Evolutionary conservation across 139 green algal genomes (phyloP).

Genomic region (Asterochloris erici): DNA sequence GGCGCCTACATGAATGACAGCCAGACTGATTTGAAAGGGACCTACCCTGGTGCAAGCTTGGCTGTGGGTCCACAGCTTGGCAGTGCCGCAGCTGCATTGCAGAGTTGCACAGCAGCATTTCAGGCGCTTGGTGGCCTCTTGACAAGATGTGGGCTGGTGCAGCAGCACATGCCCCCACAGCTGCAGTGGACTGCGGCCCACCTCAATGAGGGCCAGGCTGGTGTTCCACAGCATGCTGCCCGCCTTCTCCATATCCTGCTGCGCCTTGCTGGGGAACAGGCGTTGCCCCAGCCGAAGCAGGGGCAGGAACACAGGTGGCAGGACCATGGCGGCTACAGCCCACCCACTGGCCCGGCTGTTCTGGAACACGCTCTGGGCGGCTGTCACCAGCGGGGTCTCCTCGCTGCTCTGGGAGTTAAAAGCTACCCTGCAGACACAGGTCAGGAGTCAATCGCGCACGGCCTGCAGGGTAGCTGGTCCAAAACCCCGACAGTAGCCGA

Average conservation of each 20-base stretch:
- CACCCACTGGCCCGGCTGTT: neutral
- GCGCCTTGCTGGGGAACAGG: neutral
- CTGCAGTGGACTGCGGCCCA: neutral
- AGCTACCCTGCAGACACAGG: neutral
- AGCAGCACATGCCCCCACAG: too few species aligned
- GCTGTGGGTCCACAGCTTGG: too few species aligned
- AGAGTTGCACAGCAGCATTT: too few species aligned
- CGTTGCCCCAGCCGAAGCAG: neutral
- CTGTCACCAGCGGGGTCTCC: neutral
- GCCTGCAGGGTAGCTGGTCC: too few species aligned
- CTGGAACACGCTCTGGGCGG: constrained; percentile 6
- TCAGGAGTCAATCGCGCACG: neutral
- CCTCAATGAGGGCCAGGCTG: neutral
- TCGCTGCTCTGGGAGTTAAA: neutral
- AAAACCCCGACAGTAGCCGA: neutral
- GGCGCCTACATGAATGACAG: too few species aligned
- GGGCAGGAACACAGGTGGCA: neutral
- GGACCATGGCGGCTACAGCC: neutral
- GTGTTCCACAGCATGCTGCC: constrained; percentile 3
- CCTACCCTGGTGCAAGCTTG: too few species aligned
- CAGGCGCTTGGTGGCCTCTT: too few species aligned
- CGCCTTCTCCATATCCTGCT: neutral
- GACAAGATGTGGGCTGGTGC: too few species aligned
- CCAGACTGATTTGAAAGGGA: too few species aligned
- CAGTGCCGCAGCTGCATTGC: too few species aligned